phyloP scores from a whole-genome alignment of 2,329 filamentous ascomycete species.

The Juglanconis sp. region DNA sequence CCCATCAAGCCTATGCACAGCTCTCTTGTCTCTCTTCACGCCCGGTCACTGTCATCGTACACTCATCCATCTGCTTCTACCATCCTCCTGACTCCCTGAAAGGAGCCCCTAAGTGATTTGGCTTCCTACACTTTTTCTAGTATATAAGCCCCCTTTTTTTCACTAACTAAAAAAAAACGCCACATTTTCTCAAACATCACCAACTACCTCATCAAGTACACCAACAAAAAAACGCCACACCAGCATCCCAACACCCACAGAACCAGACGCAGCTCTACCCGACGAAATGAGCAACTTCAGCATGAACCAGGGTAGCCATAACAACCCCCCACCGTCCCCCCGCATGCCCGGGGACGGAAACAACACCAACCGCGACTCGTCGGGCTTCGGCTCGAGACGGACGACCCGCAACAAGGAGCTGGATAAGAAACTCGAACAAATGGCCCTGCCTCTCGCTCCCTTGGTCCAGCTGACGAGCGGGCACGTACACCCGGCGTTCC shows the following conservation, averaged over 20 bases:
- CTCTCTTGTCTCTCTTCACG: slow-evolving; percentile 7
- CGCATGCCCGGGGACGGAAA: slow-evolving; percentile 2
- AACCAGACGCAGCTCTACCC: neutral
- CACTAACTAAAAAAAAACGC: neutral
- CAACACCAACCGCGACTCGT: slow-evolving; percentile 13
- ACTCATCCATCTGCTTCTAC: slow-evolving; percentile 11
- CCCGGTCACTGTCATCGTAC: neutral
- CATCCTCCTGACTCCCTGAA: slow-evolving; percentile 7
- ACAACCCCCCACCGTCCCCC: slow-evolving; percentile 15
- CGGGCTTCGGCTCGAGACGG: slow-evolving; percentile 33
- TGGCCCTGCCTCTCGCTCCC: slow-evolving; percentile 63
- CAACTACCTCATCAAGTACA: neutral
- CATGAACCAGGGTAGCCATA: slow-evolving; percentile 11
- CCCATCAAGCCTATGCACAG: slow-evolving; percentile 7
- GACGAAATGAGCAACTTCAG: slow-evolving; percentile 9
- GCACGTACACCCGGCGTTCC: slow-evolving; percentile 62
- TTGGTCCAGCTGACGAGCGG: slow-evolving; percentile 64
- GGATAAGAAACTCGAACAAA: slow-evolving; percentile 59
- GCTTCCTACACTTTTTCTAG: neutral
- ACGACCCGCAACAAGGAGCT: slow-evolving; percentile 50
- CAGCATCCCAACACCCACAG: neutral
- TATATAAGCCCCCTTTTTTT: neutral
- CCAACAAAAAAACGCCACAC: neutral
- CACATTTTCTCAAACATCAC: neutral
- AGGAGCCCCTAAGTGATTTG: neutral